Conservation (phyloP, 306 rosid genomes). For the Cyamopsis tetragonoloba region DNA sequence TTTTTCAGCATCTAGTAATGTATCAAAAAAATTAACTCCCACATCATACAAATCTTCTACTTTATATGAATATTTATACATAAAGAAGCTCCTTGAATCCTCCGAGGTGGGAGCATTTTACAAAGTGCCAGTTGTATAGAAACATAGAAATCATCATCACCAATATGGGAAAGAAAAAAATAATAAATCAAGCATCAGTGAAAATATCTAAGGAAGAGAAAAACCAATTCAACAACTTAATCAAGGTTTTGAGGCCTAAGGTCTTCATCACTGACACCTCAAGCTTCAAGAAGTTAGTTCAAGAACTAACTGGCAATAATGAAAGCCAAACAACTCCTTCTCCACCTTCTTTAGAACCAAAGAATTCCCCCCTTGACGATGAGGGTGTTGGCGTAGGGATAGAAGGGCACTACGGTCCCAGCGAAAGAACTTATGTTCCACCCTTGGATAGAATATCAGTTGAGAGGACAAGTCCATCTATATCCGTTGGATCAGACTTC, state of each 20-base stretch:
- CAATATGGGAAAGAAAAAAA: constrained; percentile 44
- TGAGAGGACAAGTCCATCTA: no score
- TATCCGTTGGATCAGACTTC: no score
- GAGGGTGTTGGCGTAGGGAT: no score
- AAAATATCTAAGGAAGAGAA: constrained; percentile 35
- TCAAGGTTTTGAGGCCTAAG: constrained; percentile 39
- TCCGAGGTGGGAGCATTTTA: constrained; percentile 49
- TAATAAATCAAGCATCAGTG: constrained; percentile 26
- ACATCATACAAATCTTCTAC: constrained; percentile 30
- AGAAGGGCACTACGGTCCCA: no score
- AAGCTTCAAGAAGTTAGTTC: constrained; percentile 47
- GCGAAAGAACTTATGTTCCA: no score
- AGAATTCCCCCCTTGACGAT: no score
- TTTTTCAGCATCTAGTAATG: constrained; percentile 52
- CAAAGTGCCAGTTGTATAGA: constrained; percentile 46
- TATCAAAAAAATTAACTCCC: constrained; percentile 26
- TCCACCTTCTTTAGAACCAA: constrained; percentile 19
- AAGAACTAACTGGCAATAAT: constrained; percentile 50
- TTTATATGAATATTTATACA: constrained; percentile 29
- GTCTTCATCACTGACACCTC: constrained; percentile 48
- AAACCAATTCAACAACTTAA: constrained; percentile 39
- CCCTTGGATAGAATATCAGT: no score
- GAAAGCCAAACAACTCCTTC: constrained; percentile 20
- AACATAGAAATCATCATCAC: constrained; percentile 35
- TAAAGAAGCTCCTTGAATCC: constrained; percentile 43